These are phyloP conservation scores for Starmerella powellii DNA, from an alignment of 805 yeast genomes.

Conservation along the genomic window DNA sequence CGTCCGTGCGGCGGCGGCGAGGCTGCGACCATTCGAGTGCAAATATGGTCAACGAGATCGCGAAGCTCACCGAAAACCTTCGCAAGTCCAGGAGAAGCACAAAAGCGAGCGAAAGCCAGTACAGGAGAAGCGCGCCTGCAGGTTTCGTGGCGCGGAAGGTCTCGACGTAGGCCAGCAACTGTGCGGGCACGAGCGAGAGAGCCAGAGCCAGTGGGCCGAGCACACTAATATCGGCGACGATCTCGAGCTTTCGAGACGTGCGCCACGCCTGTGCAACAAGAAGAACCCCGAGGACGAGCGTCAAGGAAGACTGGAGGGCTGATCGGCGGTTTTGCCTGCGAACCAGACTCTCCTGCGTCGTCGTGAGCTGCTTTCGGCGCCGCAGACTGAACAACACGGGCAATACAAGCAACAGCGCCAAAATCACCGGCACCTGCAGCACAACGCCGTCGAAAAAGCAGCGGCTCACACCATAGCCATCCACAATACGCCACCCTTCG, in stretches of 20 bases:
- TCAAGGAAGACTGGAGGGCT: slow-evolving; percentile 20
- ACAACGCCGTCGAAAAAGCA: slow-evolving; percentile 33
- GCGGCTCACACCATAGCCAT: slow-evolving; percentile 26
- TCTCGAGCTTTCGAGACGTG: too few relatives aligned
- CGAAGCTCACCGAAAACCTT: slow-evolving; percentile 27
- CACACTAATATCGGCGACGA: slow-evolving; percentile 22
- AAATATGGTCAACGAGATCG: slow-evolving; percentile 21
- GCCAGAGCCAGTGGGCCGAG: slow-evolving; percentile 33
- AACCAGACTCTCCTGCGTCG: slow-evolving; percentile 16
- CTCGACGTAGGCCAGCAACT: slow-evolving; percentile 56
- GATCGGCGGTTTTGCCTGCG: slow-evolving; percentile 21
- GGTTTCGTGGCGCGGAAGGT: slow-evolving; percentile 54
- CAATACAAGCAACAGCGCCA: slow-evolving; percentile 26
- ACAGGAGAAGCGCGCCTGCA: slow-evolving; percentile 54
- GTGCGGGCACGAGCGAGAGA: slow-evolving; percentile 40
- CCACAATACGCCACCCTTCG: slow-evolving; percentile 17
- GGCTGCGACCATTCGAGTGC: slow-evolving; percentile 32
- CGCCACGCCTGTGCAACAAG: slow-evolving; percentile 20
- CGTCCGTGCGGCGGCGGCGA: slow-evolving; percentile 30
- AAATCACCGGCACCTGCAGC: slow-evolving; percentile 25
- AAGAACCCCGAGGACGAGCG: slow-evolving; percentile 18
- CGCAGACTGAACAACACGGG: slow-evolving; percentile 23
- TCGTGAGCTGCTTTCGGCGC: slow-evolving; percentile 12
- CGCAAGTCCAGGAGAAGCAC: slow-evolving; percentile 26
- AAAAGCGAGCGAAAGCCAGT: slow-evolving; percentile 50